Evolutionary conservation across 164 flowering plant species (phyloP), one percentile per base, ranked within the genome.

Genomic region (Macadamia integrifolia): DNA sequence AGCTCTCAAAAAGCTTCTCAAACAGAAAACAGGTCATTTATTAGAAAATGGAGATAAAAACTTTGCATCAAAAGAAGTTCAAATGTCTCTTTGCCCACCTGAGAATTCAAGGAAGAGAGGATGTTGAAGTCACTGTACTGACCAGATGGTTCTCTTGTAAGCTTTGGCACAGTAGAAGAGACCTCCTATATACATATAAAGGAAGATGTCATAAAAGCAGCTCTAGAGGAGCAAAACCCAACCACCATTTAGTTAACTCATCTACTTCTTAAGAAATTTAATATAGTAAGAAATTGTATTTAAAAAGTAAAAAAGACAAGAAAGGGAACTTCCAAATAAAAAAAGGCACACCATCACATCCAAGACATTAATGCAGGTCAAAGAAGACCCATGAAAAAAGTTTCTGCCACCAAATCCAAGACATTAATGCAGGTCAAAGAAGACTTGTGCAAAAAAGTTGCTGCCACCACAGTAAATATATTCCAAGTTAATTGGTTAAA

Each of bases 41-140:
- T 79, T 72, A 79, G 74, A 73, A 57, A n/a, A 74, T 64, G 59
- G 44, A 70, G 31, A 50, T 30, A 9, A 64, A 60, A 67, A 42
- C 15, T 46, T 6, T 62, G 50, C 40, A 65, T 9, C 46, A 14
- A 28, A 53, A 62, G 1, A 67, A 14, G 31, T 0, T 9, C 15
- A 6, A 18, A 61, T 57, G 46, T 35, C 67, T 35, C 29, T 52
- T 58, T 15, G 9, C 66, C 64, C 68, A 89, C 99, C 88, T 95
- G 98, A 72, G 94, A 90, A 77, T 92, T 89, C 69, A 95, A 82
- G 67, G 99, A 95, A 70, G 99, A 95, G 42, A 95, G 94, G 70
- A 95, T 89, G 71, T 75, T 78, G 76, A 95, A 92, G 73, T 95
- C 99, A 75, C 90, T 87, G 72, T 83, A 88, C 50, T 90, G 99